Base-by-base conservation (phyloP, 495 filamentous ascomycete species). In the Achaetomiella virescens region DNA sequence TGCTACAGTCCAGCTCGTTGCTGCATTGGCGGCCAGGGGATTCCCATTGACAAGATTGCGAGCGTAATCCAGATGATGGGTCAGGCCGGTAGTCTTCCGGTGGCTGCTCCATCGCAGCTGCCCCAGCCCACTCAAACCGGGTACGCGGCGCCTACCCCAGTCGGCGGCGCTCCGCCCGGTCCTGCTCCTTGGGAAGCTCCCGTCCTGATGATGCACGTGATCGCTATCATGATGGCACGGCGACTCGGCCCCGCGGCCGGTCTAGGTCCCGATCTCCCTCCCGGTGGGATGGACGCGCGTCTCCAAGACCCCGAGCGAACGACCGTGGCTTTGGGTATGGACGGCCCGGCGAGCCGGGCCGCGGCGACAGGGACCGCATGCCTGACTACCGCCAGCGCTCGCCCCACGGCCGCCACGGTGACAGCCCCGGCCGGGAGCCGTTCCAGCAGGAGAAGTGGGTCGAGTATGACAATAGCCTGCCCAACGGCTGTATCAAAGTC, bases 371-470 rank as follows among this genome's bases (percentile, higher is more conserved):
- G 60, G 81, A 79, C 48, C 78, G 79, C 22, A 75, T 81, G 48
- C 73, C 78, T 54, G 85, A 88, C 12, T 95, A 90, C 72, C 87
- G 91, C 46, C 89, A 95, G 68, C 88, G 91, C 60, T 93, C 88
- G 54, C 91, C 91, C 44, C 72, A 73, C 25, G 76, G 73, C 40
- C 82, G 84, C 47, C 81, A 81, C 61, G 81, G 76, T 53, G 82
- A 80, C 55, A 86, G 82, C 56, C 79, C 63, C n/a, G 69, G 48
- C 37, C 52, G 62, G 43, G 74, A 68, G 27, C 70, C 63, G 35
- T 24, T 24, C 20, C 45, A 62, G 40, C 64, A 62, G 33, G 79
- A 84, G 8, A 97, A 96, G 72, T 86, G 84, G 75, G 76, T 96
- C 51, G 84, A 91, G 42, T 87, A 84, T 72, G 93, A 97, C 67